Base-by-base conservation (phyloP, 2,329 filamentous ascomycete species). In the Colletotrichum lupini region DNA sequence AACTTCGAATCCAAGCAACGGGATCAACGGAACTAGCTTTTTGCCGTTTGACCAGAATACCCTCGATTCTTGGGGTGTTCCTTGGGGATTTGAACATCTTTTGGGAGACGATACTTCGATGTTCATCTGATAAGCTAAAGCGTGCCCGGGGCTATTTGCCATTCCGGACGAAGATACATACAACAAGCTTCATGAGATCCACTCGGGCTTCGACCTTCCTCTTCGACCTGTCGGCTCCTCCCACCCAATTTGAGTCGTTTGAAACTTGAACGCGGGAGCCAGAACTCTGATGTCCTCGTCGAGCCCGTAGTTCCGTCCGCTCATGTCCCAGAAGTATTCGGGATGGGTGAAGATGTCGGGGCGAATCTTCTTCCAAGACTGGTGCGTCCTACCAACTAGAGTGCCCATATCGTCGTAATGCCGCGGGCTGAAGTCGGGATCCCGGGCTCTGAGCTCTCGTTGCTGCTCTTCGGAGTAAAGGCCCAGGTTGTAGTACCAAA, bases 401-500 rank as follows among this genome's bases (percentile, higher is more conserved):
- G 68, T 35, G 9, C 30, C 16, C 76, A 78, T 78, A n/a, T 78
- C 76, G 22, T 78, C 77, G 19, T 60, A 76, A 30, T 78, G 75
- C 4, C 77, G 74, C 14, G 67, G 65, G 14, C 42, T 35, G 56
- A 78, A 78, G 0, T 65, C 69, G 4, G 63, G 32, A 22, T 78
- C 74, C 11, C 76, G 72, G 5, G 61, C 74, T 11, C 70, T 52
- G 0, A 79, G 66, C 11, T 68, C 74, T 9, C 59, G 56, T 7
- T 69, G 66, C 14, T 77, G 73, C 14, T 62, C 62, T 19, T 73
- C 71, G 2, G 67, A 66, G 8, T 79, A 77, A 22, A 73, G 72
- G 5, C 77, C 78, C 3, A 78, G 76, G 1, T 66, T 68, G 58
- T 76, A 76, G 19, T 76, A 77, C 76, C 77, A 78, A 42, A 79